Evolutionary conservation across 2,329 filamentous ascomycete genomes (phyloP).

Genomic region (Saccharata proteae): DNA sequence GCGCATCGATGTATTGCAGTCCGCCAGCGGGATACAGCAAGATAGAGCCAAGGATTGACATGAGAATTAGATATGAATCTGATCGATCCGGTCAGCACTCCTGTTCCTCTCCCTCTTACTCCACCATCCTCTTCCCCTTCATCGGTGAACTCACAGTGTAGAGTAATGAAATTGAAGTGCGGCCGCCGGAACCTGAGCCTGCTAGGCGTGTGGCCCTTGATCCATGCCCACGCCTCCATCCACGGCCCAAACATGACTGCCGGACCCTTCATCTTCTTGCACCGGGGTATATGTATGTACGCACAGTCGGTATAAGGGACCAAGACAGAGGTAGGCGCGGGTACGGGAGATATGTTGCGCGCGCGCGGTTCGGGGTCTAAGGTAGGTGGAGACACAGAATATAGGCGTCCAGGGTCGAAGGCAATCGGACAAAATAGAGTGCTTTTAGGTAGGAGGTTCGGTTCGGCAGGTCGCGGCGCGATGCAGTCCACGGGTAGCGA

Average conservation of each 20-base stretch:
- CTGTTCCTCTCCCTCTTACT: no score
- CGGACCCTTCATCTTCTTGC: no score
- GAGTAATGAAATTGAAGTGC: slow-evolving; percentile 69
- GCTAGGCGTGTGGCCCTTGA: slow-evolving; percentile 16
- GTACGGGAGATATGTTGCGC: no score
- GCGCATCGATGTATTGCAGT: slow-evolving; percentile 69
- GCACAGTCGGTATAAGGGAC: not conserved
- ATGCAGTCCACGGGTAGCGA: no score
- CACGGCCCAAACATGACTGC: slow-evolving; percentile 19
- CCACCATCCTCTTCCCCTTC: not conserved
- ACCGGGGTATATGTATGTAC: not conserved
- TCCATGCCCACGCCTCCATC: slow-evolving; percentile 18
- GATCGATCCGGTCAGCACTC: not conserved
- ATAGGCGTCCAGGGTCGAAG: no score
- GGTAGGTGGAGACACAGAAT: no score
- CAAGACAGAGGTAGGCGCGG: not conserved
- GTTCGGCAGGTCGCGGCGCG: no score
- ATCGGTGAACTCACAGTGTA: slow-evolving; percentile 51
- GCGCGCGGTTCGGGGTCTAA: no score
- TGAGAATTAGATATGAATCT: slow-evolving; percentile 72
- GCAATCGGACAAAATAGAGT: no score
- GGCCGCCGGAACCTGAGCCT: slow-evolving; percentile 30
- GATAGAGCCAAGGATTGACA: slow-evolving; percentile 62
- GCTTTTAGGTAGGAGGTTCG: no score
- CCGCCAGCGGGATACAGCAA: slow-evolving; percentile 56